Percentiles rank a stretch among this genome's conserved stretches.
Conservation (phyloP, 2,329 filamentous ascomycete species). For the Ceratocystis eucalypticola region DNA sequence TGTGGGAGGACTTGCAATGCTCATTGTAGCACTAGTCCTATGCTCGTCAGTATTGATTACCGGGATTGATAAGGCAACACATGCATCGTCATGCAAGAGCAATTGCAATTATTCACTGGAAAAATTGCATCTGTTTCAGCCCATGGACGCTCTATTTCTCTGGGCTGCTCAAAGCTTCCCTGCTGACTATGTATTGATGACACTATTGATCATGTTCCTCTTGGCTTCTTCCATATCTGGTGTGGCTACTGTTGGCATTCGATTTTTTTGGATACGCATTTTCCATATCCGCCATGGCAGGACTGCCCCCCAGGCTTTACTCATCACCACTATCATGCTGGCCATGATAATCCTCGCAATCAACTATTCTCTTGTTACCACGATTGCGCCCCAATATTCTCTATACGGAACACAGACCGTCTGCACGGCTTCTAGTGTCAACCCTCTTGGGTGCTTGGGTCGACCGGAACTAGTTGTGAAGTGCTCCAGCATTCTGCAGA, state of each 20-base stretch:
- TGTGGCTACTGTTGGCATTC: conserved; percentile 75
- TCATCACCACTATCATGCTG: conserved; percentile 81
- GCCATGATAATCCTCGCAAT: conserved; percentile 80
- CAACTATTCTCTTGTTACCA: conserved; percentile 85
- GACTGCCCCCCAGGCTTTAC: conserved; percentile 79
- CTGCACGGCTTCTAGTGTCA: conserved; percentile 57
- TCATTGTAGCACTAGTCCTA: conserved; percentile 60
- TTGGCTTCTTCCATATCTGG: conserved; percentile 82
- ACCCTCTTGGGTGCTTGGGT: conserved; percentile 59
- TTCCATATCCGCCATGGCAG: conserved; percentile 83
- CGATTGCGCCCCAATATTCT: conserved; percentile 90
- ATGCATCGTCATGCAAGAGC: conserved; percentile 77
- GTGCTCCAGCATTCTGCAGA: conserved; percentile 62
- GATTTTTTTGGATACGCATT: conserved; percentile 88
- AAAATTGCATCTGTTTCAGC: conserved; percentile 82
- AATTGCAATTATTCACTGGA: conserved; percentile 87
- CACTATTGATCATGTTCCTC: conserved; percentile 69
- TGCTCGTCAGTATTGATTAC: conserved; percentile 93
- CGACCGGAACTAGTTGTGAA: conserved; percentile 59
- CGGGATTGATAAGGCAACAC: conserved; percentile 88
- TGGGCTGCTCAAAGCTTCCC: conserved; percentile 74
- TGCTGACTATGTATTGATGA: conserved; percentile 81
- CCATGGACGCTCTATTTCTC: conserved; percentile 80
- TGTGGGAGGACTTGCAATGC: conserved; percentile 64
- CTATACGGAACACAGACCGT: conserved; percentile 91